Evolutionary conservation across 2,329 filamentous ascomycete genomes (phyloP).

Genomic region (Emydomyces testavorans): DNA sequence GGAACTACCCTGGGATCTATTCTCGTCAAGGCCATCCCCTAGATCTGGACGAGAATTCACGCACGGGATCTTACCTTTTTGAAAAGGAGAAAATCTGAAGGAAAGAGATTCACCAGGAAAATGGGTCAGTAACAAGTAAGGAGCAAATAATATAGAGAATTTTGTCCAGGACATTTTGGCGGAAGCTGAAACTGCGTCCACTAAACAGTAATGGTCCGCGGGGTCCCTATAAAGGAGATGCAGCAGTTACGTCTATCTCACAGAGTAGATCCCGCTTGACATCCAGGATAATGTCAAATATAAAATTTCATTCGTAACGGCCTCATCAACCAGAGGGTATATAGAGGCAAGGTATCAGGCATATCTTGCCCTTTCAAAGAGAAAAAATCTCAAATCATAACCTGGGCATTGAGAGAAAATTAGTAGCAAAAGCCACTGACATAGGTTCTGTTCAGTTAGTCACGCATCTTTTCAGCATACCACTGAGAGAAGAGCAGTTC

Average conservation of each 20-base stretch:
- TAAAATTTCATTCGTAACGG: neutral
- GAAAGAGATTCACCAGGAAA: neutral
- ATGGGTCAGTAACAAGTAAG: neutral
- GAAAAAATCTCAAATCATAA: neutral
- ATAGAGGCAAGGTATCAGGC: neutral
- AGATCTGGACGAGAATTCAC: neutral
- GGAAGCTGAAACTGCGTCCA: neutral
- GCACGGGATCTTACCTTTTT: slow-evolving; percentile 12
- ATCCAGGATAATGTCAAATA: neutral
- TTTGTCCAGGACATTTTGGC: neutral
- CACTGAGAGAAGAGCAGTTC: neutral
- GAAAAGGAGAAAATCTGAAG: slow-evolving; percentile 13
- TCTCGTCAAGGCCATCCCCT: slow-evolving; percentile 3
- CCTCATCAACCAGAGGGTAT: neutral
- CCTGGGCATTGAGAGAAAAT: neutral
- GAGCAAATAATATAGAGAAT: neutral
- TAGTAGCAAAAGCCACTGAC: too few relatives aligned
- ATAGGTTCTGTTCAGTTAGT: neutral
- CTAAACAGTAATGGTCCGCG: too few relatives aligned
- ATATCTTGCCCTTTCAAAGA: neutral
- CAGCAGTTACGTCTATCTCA: neutral
- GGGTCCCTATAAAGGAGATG: too few relatives aligned
- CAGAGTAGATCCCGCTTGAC: neutral
- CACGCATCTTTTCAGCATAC: neutral
- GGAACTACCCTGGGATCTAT: slow-evolving; percentile 7